A percentile compares a stretch with the other conserved stretches of the same genome.
Evolutionary conservation across 306 rosid species (phyloP).

Genomic region (Vigna radiata): DNA sequence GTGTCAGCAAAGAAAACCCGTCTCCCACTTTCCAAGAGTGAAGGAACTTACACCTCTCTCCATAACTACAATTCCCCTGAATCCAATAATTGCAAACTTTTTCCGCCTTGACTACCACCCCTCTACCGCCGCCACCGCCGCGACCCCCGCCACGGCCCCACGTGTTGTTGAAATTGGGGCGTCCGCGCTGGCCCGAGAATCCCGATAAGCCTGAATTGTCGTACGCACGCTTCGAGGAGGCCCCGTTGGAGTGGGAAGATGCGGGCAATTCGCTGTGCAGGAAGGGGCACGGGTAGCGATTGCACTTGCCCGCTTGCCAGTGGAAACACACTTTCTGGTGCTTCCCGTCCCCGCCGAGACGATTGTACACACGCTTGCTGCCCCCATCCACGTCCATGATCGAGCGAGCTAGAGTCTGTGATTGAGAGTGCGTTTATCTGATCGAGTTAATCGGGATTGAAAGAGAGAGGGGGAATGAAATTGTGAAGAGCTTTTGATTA

Average conservation of each 20-base stretch:
- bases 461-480: neutral
- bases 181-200: slow-evolving; percentile 61
- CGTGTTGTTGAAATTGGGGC: slow-evolving; percentile 51
- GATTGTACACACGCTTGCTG: slow-evolving; percentile 75
- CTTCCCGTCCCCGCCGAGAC: slow-evolving; percentile 67
- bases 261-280: slow-evolving; percentile 73
- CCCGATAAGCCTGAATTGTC: slow-evolving; percentile 57
- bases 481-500: neutral
- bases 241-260: slow-evolving; percentile 60
- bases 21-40: slow-evolving; percentile 95
- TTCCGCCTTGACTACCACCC: slow-evolving; percentile 67
- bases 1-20: slow-evolving; percentile 71
- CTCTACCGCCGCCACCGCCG: slow-evolving; percentile 51
- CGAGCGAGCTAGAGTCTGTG: neutral
- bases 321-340: slow-evolving; percentile 81
- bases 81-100: slow-evolving; percentile 77
- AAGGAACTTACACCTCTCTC: slow-evolving; percentile 80
- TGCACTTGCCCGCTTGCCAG: slow-evolving; percentile 98
- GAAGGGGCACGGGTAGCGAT: slow-evolving; percentile 72
- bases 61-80: slow-evolving; percentile 78
- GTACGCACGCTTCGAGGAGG: slow-evolving; percentile 67
- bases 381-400: slow-evolving; percentile 84
- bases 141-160: slow-evolving; percentile 70
- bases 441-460: slow-evolving; percentile 2
- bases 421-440: neutral